Percentiles rank a stretch among this genome's conserved stretches.
These are phyloP conservation scores for Fusarium compactum DNA, from an alignment of 2,329 filamentous ascomycete species.

Conservation along the genomic window DNA sequence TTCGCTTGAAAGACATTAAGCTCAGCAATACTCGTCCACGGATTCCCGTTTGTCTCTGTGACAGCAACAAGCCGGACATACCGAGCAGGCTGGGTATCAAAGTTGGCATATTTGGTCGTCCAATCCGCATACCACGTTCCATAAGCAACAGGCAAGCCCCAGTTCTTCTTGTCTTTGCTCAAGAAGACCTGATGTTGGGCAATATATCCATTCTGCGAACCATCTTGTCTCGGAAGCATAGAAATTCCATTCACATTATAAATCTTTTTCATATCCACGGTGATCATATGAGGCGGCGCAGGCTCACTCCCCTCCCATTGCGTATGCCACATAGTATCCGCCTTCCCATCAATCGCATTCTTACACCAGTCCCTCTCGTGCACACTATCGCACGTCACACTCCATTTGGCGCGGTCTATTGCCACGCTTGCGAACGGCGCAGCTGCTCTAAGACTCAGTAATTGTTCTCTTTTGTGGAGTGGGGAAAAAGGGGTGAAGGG, in stretches of 20 bases:
- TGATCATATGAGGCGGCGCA: slow-evolving; percentile 29
- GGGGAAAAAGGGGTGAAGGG: background rate
- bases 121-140: slow-evolving; percentile 31
- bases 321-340: slow-evolving; percentile 20
- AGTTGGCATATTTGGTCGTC: slow-evolving; percentile 32
- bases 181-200: slow-evolving; percentile 13
- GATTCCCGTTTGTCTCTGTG: slow-evolving; percentile 5
- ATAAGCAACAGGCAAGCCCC: slow-evolving; percentile 25
- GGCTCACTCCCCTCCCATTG: slow-evolving; percentile 17
- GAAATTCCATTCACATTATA: slow-evolving; percentile 29
- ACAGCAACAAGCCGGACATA: slow-evolving; percentile 21
- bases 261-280: slow-evolving; percentile 25
- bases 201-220: slow-evolving; percentile 15
- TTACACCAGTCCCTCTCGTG: slow-evolving; percentile 17
- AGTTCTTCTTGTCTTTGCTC: slow-evolving; percentile 22
- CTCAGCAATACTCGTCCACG: slow-evolving; percentile 30
- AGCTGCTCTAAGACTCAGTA: slow-evolving; percentile 29
- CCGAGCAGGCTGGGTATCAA: slow-evolving; percentile 23
- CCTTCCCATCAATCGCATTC: slow-evolving; percentile 20
- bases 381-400: slow-evolving; percentile 24
- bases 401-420: slow-evolving; percentile 25
- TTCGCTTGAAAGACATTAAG: slow-evolving; percentile 27
- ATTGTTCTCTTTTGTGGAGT: background rate
- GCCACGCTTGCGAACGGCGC: slow-evolving; percentile 9
- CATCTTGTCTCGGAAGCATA: slow-evolving; percentile 33